Percentiles rank a stretch among this genome's conserved stretches.
Evolutionary conservation across 352 stramenopile species (phyloP).

Genomic region (Globisporangium polare): DNA sequence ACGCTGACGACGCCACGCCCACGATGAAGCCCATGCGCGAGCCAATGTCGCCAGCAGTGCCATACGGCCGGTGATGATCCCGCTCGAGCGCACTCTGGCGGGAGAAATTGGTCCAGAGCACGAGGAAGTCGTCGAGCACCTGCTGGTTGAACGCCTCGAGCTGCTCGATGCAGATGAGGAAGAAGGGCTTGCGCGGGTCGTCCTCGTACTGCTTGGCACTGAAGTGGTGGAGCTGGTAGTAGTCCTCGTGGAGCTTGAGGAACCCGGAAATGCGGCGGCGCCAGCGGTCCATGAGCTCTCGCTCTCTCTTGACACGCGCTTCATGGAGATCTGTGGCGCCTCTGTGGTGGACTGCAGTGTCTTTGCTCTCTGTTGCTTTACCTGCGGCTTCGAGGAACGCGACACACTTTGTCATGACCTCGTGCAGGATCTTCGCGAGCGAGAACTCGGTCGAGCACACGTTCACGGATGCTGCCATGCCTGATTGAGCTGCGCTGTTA

Average conservation of each 20-base stretch:
- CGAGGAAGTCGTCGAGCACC: slow-evolving; percentile 65
- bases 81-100: slow-evolving; percentile 8
- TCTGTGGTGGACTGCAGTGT: neutral
- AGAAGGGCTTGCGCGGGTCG: slow-evolving; percentile 27
- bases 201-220: slow-evolving; percentile 1
- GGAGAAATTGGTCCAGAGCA: slow-evolving; percentile 59
- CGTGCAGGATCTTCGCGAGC: slow-evolving; percentile 47
- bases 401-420: slow-evolving; percentile 29
- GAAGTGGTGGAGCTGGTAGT: slow-evolving; percentile 30
- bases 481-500: neutral
- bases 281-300: slow-evolving; percentile 15
- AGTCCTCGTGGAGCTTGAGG: slow-evolving; percentile 26
- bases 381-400: slow-evolving; percentile 10
- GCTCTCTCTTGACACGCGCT: neutral
- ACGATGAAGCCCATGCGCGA: slow-evolving; percentile 55
- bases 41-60: neutral
- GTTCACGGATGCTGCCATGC: slow-evolving; percentile 13
- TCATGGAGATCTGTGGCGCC: neutral
- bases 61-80: slow-evolving; percentile 3
- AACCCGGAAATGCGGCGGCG: slow-evolving; percentile 17
- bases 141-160: slow-evolving; percentile 56
- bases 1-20: slow-evolving; percentile 63
- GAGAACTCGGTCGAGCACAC: slow-evolving; percentile 38
- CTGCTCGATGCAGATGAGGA: slow-evolving; percentile 76
- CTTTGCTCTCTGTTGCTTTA: neutral